Conservation (phyloP, 148 eudicot species). For the Polygonum aviculare region DNA sequence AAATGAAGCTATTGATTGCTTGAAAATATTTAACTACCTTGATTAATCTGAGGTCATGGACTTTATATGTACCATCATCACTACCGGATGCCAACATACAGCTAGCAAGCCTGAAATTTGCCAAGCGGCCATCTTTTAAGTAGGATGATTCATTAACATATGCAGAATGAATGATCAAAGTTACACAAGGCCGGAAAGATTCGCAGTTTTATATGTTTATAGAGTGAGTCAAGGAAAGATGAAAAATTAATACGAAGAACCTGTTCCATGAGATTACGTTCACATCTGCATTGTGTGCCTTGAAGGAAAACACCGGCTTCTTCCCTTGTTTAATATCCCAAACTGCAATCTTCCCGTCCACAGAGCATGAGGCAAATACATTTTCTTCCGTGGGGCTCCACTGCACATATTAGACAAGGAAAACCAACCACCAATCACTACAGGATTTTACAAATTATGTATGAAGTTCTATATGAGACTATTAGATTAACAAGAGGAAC, state of each 20-base stretch:
- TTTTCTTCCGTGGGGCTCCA: slow-evolving; percentile 86
- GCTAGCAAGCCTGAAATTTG: slow-evolving; percentile 49
- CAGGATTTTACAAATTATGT: not conserved
- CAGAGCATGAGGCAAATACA: slow-evolving; percentile 95
- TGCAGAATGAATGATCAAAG: not conserved
- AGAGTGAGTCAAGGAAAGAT: not conserved
- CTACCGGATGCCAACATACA: slow-evolving; percentile 91
- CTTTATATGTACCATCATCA: slow-evolving; percentile 86
- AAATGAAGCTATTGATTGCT: too few relatives aligned
- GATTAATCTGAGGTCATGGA: slow-evolving; percentile 69
- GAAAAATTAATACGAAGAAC: slow-evolving; percentile 17
- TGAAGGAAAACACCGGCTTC: slow-evolving; percentile 54
- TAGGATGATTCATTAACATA: not conserved
- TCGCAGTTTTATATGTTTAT: not conserved
- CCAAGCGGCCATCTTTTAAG: slow-evolving; percentile 4
- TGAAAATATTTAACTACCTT: slow-evolving; percentile 32
- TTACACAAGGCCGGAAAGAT: not conserved
- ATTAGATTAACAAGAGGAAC: not conserved
- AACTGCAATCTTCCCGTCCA: slow-evolving; percentile 70
- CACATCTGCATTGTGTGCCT: slow-evolving; percentile 94
- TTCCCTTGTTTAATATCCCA: slow-evolving; percentile 81
- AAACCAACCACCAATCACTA: not conserved
- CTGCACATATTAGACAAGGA: slow-evolving; percentile 25
- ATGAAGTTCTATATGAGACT: not conserved
- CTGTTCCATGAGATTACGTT: slow-evolving; percentile 99